phyloP scores from a whole-genome alignment of 1,139 yeast genomes.

The Casaregolazyma lundiana region DNA sequence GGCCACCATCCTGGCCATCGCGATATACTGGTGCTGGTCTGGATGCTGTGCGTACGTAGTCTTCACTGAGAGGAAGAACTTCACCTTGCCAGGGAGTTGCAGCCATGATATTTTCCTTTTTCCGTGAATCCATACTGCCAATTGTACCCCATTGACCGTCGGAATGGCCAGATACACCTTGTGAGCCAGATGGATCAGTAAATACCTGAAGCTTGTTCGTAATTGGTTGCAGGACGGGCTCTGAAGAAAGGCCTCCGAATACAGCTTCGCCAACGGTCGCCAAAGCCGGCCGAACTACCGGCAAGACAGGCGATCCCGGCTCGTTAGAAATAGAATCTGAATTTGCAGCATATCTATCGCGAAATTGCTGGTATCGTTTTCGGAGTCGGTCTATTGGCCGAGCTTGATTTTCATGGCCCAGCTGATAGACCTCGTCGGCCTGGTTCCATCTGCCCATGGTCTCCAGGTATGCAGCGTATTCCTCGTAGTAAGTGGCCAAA shows the following conservation, averaged over 20 bases:
- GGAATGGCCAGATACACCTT: conserved; percentile 7
- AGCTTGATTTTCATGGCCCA: conserved; percentile 60
- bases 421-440: conserved; percentile 58
- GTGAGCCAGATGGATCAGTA: conserved; percentile 28
- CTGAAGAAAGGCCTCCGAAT: conserved; percentile 8
- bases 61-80: conserved; percentile 32
- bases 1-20: conserved; percentile 27
- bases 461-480: conserved; percentile 68
- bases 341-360: conserved; percentile 34
- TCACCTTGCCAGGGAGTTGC: conserved; percentile 71
- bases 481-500: conserved; percentile 72
- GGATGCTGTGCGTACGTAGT: conserved; percentile 5
- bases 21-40: conserved; percentile 11
- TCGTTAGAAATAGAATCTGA: conserved; percentile 29
- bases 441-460: conserved; percentile 46
- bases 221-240: conserved; percentile 1
- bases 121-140: conserved; percentile 48
- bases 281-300: conserved; percentile 24
- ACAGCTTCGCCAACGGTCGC: conserved; percentile 17
- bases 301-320: conserved; percentile 33
- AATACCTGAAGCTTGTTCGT: conserved; percentile 30
- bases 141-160: conserved; percentile 46
- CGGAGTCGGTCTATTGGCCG: conserved; percentile 57
- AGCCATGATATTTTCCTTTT: conserved; percentile 59
- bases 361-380: conserved; percentile 47